Conservation (phyloP, 2,329 filamentous ascomycete genomes). For the Raffaelea deltoideospora region DNA sequence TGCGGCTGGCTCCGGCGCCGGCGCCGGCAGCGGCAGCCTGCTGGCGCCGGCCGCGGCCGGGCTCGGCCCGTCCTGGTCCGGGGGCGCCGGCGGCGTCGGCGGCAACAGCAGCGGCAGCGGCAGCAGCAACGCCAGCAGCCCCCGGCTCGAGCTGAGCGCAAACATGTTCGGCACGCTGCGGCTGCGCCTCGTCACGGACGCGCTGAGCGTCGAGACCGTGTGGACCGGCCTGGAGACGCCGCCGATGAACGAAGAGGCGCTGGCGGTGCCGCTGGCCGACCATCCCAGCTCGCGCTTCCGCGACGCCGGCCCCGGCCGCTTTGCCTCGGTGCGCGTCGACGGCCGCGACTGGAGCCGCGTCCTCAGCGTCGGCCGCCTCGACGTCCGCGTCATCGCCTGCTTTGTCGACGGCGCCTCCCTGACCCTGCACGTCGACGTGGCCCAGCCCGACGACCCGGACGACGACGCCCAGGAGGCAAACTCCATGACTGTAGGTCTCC, state of each 20-base stretch:
- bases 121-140: conserved; percentile 13
- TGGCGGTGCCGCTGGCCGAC: conserved; percentile 56
- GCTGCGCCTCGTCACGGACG: conserved; percentile 68
- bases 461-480: conserved; percentile 47
- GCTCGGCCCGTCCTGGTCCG: background rate
- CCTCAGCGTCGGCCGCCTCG: conserved; percentile 79
- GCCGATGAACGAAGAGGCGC: conserved; percentile 63
- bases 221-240: conserved; percentile 84
- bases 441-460: conserved; percentile 48
- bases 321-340: conserved; percentile 83
- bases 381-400: conserved; percentile 85
- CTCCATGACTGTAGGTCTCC: conserved; percentile 54
- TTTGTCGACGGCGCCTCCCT: conserved; percentile 68
- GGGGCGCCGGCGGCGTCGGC: background rate
- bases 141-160: conserved; percentile 72
- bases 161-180: conserved; percentile 88
- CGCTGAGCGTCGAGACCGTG: conserved; percentile 67
- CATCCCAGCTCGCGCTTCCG: conserved; percentile 73
- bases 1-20: conserved; percentile 18
- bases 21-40: conserved; percentile 10
- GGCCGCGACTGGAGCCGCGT: conserved; percentile 89
- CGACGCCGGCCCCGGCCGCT: conserved; percentile 61
- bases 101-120: conserved; percentile 1
- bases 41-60: conserved; percentile 8
- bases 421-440: conserved; percentile 70